phyloP scores from a whole-genome alignment of 768 basidiomycete species.

The Pulveroboletus sp. region DNA sequence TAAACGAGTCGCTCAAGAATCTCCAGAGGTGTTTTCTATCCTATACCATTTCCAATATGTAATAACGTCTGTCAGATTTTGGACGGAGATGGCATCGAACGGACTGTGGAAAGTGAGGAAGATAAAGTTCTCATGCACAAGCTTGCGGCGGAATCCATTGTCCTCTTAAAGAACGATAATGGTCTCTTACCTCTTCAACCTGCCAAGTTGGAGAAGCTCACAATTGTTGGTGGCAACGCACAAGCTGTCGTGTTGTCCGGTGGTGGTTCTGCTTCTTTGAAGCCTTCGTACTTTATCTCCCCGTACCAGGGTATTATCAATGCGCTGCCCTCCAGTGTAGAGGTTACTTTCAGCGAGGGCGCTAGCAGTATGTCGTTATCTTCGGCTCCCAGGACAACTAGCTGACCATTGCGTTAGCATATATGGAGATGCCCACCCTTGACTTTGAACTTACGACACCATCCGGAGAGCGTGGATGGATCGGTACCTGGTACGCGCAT shows the following conservation, averaged over 20 bases:
- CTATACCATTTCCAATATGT: background rate
- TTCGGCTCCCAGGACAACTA: background rate
- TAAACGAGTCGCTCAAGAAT: constrained; percentile 60
- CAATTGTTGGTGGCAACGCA: constrained; percentile 67
- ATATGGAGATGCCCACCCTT: constrained; percentile 60
- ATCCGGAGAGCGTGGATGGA: constrained; percentile 63
- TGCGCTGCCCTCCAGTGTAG: constrained; percentile 44
- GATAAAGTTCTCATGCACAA: constrained; percentile 60
- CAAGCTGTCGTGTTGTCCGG: constrained; percentile 66
- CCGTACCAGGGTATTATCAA: constrained; percentile 73
- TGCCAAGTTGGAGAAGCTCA: constrained; percentile 58
- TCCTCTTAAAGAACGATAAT: constrained; percentile 67
- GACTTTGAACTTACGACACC: constrained; percentile 61
- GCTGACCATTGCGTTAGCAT: constrained; percentile 38
- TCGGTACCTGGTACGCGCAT: constrained; percentile 57
- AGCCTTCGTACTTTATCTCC: constrained; percentile 69
- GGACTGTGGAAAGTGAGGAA: constrained; percentile 55
- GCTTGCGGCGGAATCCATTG: constrained; percentile 66
- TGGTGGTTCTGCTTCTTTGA: constrained; percentile 67
- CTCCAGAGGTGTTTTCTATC: constrained; percentile 49
- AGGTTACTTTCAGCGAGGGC: constrained; percentile 65
- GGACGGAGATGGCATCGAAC: constrained; percentile 66
- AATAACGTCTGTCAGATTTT: constrained; percentile 43
- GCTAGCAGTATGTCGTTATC: constrained; percentile 47
- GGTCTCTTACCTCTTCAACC: constrained; percentile 33